Percentiles rank a stretch among this genome's conserved stretches.
phyloP scores from a whole-genome alignment of 768 basidiomycete genomes.

The Russula abietina region DNA sequence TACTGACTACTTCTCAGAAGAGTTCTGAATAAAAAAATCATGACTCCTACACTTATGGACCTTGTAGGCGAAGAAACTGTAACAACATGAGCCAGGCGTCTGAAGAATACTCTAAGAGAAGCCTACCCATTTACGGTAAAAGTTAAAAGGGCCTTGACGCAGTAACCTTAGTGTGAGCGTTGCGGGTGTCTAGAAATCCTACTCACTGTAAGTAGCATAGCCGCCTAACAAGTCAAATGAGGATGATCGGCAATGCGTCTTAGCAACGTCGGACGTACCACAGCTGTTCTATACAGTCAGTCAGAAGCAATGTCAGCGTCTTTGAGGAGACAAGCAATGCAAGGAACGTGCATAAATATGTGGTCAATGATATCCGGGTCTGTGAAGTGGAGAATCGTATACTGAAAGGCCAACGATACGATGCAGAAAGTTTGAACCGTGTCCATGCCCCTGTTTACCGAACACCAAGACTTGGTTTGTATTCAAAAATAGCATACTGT shows the following conservation, averaged over 20 bases:
- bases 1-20: constrained; percentile 4
- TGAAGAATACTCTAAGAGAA: background rate
- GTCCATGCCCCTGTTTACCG: constrained; percentile 9
- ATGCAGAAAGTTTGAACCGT: constrained; percentile 11
- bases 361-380: background rate
- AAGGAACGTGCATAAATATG: constrained; percentile 4
- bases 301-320: background rate
- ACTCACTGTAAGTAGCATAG: constrained; percentile 9
- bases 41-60: constrained; percentile 14
- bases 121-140: constrained; percentile 20
- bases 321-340: background rate
- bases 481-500: background rate
- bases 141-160: background rate
- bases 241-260: background rate
- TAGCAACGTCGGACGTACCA: constrained; percentile 3
- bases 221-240: background rate
- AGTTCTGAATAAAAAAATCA: background rate
- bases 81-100: background rate
- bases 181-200: background rate
- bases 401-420: constrained; percentile 5
- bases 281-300: background rate
- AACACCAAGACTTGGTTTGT: background rate
- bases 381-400: constrained; percentile 8
- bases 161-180: background rate
- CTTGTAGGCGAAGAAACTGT: constrained; percentile 15